Evolutionary conservation across 176 grass and related monocot species (phyloP), one percentile per base, ranked within the genome.

Genomic region (maize (Zea mays)): DNA sequence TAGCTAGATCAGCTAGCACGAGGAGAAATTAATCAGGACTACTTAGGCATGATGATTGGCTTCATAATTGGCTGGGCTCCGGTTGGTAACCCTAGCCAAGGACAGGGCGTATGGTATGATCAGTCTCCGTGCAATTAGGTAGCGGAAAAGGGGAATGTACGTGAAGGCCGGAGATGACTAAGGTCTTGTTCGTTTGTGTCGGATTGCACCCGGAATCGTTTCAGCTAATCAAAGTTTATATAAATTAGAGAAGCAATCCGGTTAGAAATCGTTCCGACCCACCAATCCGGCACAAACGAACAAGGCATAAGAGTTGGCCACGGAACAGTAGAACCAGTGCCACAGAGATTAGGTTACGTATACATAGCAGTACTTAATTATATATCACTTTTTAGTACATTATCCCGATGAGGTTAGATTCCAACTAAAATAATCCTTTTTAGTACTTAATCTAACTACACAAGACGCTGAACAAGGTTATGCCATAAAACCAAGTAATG

Each of bases 291-390:
- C n/a, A n/a, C n/a, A n/a, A n/a, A n/a, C n/a, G n/a, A n/a, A n/a
- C n/a, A n/a, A n/a, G n/a, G n/a, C n/a, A n/a, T n/a, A n/a, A n/a
- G 67, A 14, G 67, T 69, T 69, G 67, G 20, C 67, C 19, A 48
- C 11, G 20, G 67, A 70, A 48, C 67, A 48, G 67, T 67, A 20
- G 16, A n/a, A 5, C 38, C 40, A 20, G 65, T 67, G 44, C 39
- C 65, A 41, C 38, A 7, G 67, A 46, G 66, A 69, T 69, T 10
- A 4, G 10, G 43, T 47, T 27, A 45, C n/a, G 14, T 41, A 66
- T 15, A n/a, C 1, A 42, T 2, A 27, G 27, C 64, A 67, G 42
- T 39, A 27, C 27, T 27, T 27, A 27, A 27, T 27, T 27, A 27
- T 27, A 27, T 27, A 27, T 27, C 27, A 27, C 27, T 27, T 1